These are phyloP conservation scores for Malassezia brasiliensis DNA, from an alignment of 1,284 basidiomycete genomes.

Conservation along the genomic window DNA sequence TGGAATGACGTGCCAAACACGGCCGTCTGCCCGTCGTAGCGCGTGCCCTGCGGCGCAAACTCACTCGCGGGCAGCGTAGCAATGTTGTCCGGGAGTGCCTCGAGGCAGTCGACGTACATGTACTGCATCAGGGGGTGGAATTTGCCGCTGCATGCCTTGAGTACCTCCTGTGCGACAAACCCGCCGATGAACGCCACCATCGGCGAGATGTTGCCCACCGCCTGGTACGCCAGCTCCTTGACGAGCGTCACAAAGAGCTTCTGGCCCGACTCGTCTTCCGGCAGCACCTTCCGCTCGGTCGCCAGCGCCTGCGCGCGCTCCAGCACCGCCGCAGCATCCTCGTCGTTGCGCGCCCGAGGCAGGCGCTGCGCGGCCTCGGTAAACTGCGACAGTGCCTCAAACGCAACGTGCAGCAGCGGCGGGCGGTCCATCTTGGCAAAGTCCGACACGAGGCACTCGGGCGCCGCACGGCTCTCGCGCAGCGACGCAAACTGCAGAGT, in stretches of 20 bases:
- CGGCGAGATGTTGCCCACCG: conserved; percentile 82
- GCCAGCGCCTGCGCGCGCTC: conserved; percentile 66
- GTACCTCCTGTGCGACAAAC: conserved; percentile 93
- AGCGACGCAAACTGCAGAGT: conserved; percentile 74
- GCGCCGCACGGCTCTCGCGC: conserved; percentile 68
- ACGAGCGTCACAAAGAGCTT: conserved; percentile 65
- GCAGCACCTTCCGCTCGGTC: conserved; percentile 55
- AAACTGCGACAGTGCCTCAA: conserved; percentile 86
- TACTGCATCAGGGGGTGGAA: conserved; percentile 95
- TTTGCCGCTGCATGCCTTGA: conserved; percentile 95
- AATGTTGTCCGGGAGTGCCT: conserved; percentile 55
- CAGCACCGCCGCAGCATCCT: conserved; percentile 68
- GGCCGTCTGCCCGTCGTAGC: conserved; percentile 91
- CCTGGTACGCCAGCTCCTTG: conserved; percentile 80
- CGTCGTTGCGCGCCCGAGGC: conserved; percentile 71
- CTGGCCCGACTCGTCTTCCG: conserved; percentile 53
- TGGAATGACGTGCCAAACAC: conserved; percentile 93
- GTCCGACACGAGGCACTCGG: conserved; percentile 89
- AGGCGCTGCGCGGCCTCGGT: conserved; percentile 60
- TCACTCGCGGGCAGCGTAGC: conserved; percentile 65
- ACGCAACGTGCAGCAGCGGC: conserved; percentile 78
- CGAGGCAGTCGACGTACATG: conserved; percentile 94
- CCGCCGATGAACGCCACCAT: conserved; percentile 90
- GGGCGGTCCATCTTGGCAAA: conserved; percentile 97
- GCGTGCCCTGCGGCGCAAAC: conserved; percentile 67